Evolutionary conservation across 139 green algal species (phyloP).

Genomic region (Chlamydomonas applanata): DNA sequence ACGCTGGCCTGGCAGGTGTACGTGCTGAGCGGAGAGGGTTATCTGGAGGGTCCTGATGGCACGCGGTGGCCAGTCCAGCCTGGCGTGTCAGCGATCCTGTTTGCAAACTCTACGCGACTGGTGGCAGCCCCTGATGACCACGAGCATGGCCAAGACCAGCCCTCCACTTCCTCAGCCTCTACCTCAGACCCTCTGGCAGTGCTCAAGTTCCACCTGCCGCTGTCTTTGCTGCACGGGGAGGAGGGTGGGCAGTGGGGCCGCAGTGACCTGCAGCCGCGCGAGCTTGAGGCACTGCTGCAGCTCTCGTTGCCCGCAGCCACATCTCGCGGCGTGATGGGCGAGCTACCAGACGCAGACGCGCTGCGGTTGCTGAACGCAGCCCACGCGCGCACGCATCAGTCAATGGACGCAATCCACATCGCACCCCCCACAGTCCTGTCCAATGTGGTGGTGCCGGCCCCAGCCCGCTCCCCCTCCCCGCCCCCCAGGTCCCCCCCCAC

Average conservation of each 20-base stretch:
- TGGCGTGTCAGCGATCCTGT: not conserved
- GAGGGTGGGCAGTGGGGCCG: too few relatives aligned
- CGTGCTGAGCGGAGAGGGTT: not conserved
- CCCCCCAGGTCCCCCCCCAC: too few relatives aligned
- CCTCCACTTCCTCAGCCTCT: not conserved
- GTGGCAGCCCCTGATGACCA: not conserved
- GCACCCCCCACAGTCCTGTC: too few relatives aligned
- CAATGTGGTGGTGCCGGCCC: too few relatives aligned
- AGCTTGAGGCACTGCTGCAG: not conserved
- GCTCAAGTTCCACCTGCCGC: conserved; percentile 33
- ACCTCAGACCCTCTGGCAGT: not conserved
- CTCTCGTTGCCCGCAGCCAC: not conserved
- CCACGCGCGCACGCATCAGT: too few relatives aligned
- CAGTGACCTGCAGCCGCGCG: too few relatives aligned
- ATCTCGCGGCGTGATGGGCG: not conserved
- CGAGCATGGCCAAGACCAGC: too few relatives aligned
- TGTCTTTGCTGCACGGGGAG: conserved; percentile 1
- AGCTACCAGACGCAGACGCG: too few relatives aligned
- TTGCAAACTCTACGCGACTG: not conserved
- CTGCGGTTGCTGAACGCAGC: too few relatives aligned
- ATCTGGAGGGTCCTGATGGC: not conserved
- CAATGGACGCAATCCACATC: too few relatives aligned
- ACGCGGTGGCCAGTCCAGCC: not conserved
- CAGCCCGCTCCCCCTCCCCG: too few relatives aligned
- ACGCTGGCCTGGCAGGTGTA: not conserved